Evolutionary conservation across 2,329 filamentous ascomycete species (phyloP).

Genomic region (Exophiala dermatitidis): DNA sequence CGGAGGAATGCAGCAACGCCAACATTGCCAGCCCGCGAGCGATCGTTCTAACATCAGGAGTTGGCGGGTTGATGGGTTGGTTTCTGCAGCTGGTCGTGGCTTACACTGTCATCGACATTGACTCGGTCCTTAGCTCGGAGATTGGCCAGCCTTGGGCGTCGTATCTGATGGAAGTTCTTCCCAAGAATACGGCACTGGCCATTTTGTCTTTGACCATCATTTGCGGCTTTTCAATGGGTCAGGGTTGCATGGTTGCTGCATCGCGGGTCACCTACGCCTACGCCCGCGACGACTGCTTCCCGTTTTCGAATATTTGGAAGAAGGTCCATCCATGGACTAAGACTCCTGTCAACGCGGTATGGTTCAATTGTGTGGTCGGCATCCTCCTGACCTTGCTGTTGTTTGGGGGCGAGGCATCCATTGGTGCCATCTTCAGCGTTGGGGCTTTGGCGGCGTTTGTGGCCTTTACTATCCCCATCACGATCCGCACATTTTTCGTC

Average conservation of each 20-base stretch:
- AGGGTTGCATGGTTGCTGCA: constrained; percentile 61
- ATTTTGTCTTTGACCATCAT: constrained; percentile 61
- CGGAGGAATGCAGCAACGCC: constrained; percentile 68
- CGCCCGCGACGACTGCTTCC: constrained; percentile 64
- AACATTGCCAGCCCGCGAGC: constrained; percentile 62
- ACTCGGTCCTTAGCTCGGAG: constrained; percentile 51
- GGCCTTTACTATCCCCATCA: constrained; percentile 40
- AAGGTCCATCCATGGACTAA: constrained; percentile 53
- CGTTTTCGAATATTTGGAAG: constrained; percentile 52
- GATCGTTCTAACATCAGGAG: constrained; percentile 61
- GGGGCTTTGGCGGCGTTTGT: constrained; percentile 63
- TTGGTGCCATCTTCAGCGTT: constrained; percentile 63
- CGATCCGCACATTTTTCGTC: constrained; percentile 44
- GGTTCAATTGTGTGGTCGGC: constrained; percentile 57
- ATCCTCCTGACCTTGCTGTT: constrained; percentile 56
- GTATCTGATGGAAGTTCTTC: constrained; percentile 60
- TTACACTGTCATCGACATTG: constrained; percentile 62
- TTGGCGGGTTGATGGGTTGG: constrained; percentile 63
- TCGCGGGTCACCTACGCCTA: constrained; percentile 66
- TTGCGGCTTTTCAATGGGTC: constrained; percentile 64
- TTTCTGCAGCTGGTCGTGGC: constrained; percentile 66
- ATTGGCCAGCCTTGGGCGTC: constrained; percentile 65
- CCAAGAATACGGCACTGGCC: constrained; percentile 53
- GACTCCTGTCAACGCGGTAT: constrained; percentile 64
- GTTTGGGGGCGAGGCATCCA: constrained; percentile 55